phyloP scores from a whole-genome alignment of 2,329 filamentous ascomycete species.

The Trichoderma endophyticum region DNA sequence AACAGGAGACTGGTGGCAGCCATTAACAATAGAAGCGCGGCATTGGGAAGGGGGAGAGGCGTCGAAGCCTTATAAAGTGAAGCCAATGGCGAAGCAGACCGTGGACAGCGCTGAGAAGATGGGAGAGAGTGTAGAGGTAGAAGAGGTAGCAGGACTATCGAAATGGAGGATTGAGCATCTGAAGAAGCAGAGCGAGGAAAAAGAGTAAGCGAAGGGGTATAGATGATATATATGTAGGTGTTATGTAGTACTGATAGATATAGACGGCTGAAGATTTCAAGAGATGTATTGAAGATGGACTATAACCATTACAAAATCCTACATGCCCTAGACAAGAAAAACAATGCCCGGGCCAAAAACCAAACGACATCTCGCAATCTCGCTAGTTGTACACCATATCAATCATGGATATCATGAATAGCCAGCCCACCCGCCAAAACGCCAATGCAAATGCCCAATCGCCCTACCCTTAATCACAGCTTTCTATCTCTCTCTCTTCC shows the following conservation, averaged over 20 bases:
- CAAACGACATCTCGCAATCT: conserved; percentile 7
- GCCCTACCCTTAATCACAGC: not conserved
- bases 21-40: conserved; percentile 59
- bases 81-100: not conserved
- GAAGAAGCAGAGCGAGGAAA: conserved; percentile 25
- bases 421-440: not conserved
- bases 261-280: not conserved
- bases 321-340: conserved; percentile 12
- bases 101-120: conserved; percentile 30
- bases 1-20: conserved; percentile 67
- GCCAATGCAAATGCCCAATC: conserved; percentile 18
- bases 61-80: conserved; percentile 24
- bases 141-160: conserved; percentile 39
- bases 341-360: not conserved
- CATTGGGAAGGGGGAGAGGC: conserved; percentile 58
- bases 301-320: not conserved
- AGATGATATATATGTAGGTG: not conserved
- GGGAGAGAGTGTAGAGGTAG: conserved; percentile 35
- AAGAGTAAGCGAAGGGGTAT: not conserved
- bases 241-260: not conserved
- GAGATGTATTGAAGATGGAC: not conserved
- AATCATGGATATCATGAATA: conserved; percentile 11
- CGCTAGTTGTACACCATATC: conserved; percentile 5
- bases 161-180: conserved; percentile 38
- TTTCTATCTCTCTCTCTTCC: not conserved